Evolutionary conservation across 352 stramenopile species (phyloP).

Genomic region (Globisporangium viniferum): DNA sequence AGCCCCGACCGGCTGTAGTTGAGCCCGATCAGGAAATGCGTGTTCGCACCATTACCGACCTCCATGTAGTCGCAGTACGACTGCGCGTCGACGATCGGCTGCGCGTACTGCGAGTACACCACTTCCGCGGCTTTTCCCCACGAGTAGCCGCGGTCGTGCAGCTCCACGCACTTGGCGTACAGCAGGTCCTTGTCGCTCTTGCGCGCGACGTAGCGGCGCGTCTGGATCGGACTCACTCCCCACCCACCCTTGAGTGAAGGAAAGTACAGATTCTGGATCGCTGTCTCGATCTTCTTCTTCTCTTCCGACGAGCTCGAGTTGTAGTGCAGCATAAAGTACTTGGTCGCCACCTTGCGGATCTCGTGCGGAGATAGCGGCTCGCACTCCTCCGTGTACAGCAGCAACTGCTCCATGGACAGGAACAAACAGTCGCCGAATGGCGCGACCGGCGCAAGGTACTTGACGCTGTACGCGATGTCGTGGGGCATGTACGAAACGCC

Average conservation of each 20-base stretch:
- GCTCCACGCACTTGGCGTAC: constrained; percentile 70
- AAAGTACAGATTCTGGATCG: constrained; percentile 86
- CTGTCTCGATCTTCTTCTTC: constrained; percentile 75
- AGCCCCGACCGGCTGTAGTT: constrained; percentile 78
- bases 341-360: constrained; percentile 71
- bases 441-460: constrained; percentile 79
- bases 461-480: constrained; percentile 86
- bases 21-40: constrained; percentile 73
- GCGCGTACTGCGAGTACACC: constrained; percentile 72
- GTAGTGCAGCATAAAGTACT: constrained; percentile 79
- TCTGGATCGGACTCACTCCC: constrained; percentile 82
- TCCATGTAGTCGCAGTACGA: constrained; percentile 88
- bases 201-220: constrained; percentile 69
- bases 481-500: constrained; percentile 83
- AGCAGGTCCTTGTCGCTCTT: constrained; percentile 70
- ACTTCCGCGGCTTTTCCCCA: constrained; percentile 72
- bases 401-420: constrained; percentile 83
- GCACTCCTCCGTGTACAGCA: constrained; percentile 84
- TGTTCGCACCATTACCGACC: constrained; percentile 70
- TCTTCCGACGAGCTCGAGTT: constrained; percentile 49
- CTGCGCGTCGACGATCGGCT: constrained; percentile 65
- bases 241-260: constrained; percentile 77
- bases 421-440: constrained; percentile 87
- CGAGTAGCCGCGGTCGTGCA: constrained; percentile 77
- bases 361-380: constrained; percentile 63